phyloP scores from a whole-genome alignment of 163 green algal genomes.

The Trebouxia gelatinosa region DNA sequence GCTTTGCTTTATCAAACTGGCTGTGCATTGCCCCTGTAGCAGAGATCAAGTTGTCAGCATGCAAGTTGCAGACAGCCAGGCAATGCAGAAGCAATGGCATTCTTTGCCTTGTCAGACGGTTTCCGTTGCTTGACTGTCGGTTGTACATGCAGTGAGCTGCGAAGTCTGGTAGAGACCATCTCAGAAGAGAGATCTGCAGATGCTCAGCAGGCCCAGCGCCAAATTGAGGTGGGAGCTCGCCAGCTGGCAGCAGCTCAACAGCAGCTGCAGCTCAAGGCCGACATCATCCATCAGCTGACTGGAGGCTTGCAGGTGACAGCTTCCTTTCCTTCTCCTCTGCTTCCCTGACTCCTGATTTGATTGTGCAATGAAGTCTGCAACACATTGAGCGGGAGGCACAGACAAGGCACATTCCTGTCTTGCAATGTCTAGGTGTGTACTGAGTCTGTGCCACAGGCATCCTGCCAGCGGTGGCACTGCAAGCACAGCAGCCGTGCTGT shows the following conservation, averaged over 20 bases:
- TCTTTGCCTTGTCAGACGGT: too few species aligned
- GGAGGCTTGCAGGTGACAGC: conserved; percentile 30
- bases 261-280: conserved; percentile 32
- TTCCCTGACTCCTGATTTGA: too few species aligned
- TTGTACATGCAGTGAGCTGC: too few species aligned
- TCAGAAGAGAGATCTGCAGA: conserved; percentile 17
- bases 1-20: too few species aligned
- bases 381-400: background rate
- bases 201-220: conserved; percentile 26
- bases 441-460: background rate
- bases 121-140: too few species aligned
- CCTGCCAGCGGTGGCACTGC: background rate
- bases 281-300: conserved; percentile 30
- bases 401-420: background rate
- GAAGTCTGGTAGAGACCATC: too few species aligned
- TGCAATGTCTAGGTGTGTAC: background rate
- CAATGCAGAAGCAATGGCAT: too few species aligned
- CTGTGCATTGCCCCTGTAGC: too few species aligned
- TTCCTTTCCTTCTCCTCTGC: too few species aligned
- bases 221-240: background rate
- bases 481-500: background rate
- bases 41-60: too few species aligned
- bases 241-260: conserved; percentile 7
- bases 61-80: too few species aligned
- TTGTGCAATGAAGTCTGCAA: too few species aligned